Evolutionary conservation across 2,329 filamentous ascomycete genomes (phyloP), one percentile per base, ranked within the genome.

Genomic region (Monilinia fructicola): DNA sequence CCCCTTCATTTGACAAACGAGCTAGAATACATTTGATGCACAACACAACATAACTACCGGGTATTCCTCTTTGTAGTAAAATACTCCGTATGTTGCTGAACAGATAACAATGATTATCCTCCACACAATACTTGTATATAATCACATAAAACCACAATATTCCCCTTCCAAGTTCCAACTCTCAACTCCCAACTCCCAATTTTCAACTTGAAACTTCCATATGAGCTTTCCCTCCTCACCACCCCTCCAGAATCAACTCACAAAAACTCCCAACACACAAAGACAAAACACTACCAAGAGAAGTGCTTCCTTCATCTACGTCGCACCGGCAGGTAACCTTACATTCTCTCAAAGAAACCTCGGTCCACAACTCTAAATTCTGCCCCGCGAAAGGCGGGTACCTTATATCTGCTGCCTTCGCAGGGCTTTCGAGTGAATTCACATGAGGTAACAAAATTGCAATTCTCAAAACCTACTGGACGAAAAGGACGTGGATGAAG

Each of bases 1-100:
- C 55, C 26, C 54, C 54, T 56, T 56, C 38, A 58, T 58, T n/a
- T 58, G 10, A 16, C 7, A 42, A 56, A 56, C 54, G 14, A 56
- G 31, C 21, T 5, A 9, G 35, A 10, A 21, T 28, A 40, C 18
- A 58, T 31, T 16, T 14, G 38, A 12, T 40, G 38, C 38, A 40
- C 12, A 42, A 42, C 12, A 14, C 4, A 16, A 42, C 31, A 35
- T 35, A 14, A 14, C 40, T 42, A 42, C 40, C 31, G 9, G 31
- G 23, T 42, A 40, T 40, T 16, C 26, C 42, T 31, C 56, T 23
- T 16, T 4, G 42, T 21, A 48, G 7, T 21, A 11, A 35, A 48
- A 50, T n/a, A n/a, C n/a, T n/a, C n/a, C n/a, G n/a, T n/a, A 50
- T 48, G 46, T n/a, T 23, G 46, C 46, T 48, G 46, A 23, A 48